A percentile compares a stretch with the other conserved stretches of the same genome.
Evolutionary conservation across 352 stramenopile genomes (phyloP).

Genomic region (Phytopythium vexans): DNA sequence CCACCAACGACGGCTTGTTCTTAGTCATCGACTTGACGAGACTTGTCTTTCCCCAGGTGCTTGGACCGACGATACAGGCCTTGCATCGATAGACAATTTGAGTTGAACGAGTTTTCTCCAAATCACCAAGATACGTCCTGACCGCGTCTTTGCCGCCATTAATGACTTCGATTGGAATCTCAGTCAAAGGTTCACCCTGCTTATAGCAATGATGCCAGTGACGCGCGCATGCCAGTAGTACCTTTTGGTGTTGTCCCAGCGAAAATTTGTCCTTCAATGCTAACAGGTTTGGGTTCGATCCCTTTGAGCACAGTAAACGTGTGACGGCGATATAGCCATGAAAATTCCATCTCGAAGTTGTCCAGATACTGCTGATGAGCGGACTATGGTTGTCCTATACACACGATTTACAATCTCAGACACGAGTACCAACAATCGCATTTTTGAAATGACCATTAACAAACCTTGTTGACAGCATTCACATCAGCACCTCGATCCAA

Average conservation of each 20-base stretch:
- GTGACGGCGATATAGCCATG: slow-evolving; percentile 7
- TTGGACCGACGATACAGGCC: slow-evolving; percentile 26
- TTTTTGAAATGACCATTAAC: no score
- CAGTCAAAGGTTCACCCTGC: neutral
- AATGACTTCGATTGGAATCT: slow-evolving; percentile 1
- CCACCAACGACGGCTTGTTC: slow-evolving; percentile 8
- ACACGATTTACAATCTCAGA: neutral
- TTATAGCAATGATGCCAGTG: slow-evolving; percentile 4
- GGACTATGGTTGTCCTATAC: slow-evolving; percentile 7
- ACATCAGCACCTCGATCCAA: neutral
- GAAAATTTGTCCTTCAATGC: no score
- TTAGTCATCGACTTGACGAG: slow-evolving; percentile 25
- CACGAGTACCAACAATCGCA: neutral
- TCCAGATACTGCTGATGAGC: slow-evolving; percentile 7
- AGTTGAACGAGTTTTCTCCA: no score
- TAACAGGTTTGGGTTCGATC: no score
- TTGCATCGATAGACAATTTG: slow-evolving; percentile 24
- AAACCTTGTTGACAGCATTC: slow-evolving; percentile 3
- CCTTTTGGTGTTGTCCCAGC: slow-evolving; percentile 3
- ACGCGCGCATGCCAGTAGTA: neutral
- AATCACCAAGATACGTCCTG: no score
- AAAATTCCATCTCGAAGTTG: neutral
- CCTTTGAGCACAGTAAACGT: slow-evolving; percentile 1
- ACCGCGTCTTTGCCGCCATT: no score
- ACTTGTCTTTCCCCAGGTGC: slow-evolving; percentile 27